Evolutionary conservation across 2,329 filamentous ascomycete species (phyloP), one percentile per base, ranked within the genome.

Genomic region (Beauveria sp.): DNA sequence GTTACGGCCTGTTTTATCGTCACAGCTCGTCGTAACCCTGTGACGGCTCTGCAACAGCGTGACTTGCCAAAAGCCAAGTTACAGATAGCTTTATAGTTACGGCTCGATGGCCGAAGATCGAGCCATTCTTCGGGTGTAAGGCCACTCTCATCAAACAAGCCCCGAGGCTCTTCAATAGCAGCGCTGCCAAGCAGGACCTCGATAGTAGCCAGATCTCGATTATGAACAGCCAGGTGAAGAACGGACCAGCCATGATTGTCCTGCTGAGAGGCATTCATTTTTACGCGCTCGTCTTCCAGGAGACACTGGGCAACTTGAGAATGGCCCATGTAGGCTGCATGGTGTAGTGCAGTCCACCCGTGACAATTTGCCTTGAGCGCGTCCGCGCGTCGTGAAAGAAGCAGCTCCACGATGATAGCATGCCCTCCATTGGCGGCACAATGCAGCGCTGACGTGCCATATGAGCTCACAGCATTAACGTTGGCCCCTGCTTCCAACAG

Each of bases 61-160:
- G 68, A 69, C 61, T 69, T 69, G 64, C 61, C 49, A 56, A 69
- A 69, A 31, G 68, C 68, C 63, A 69, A 65, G 52, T 69, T 64
- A 50, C 66, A 49, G 60, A 62, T 69, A 20, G 64, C 62, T 64
- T 66, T 68, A 28, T 69, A 56, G 24, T 54, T 63, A 65, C 67
- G 38, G 38, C 52, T 55, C 38, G 38, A 62, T 8, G 57, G 62
- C 12, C n/a, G n/a, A 46, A 22, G n/a, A 12, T 20, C n/a, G 8
- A 22, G 28, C 43, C 43, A 46, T 8, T 46, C 43, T 24, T 46
- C 43, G 24, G 43, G 8, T 8, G 43, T 46, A 12, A 46, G n/a
- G 43, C 43, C 43, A 22, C 43, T 20, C n/a, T 46, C n/a, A 12
- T 46, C 43, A 12, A 8, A 20, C 12, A 46, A 12, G 20, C 43